Evolutionary conservation across 306 rosid genomes (phyloP).

Genomic region (Prunus armeniaca): DNA sequence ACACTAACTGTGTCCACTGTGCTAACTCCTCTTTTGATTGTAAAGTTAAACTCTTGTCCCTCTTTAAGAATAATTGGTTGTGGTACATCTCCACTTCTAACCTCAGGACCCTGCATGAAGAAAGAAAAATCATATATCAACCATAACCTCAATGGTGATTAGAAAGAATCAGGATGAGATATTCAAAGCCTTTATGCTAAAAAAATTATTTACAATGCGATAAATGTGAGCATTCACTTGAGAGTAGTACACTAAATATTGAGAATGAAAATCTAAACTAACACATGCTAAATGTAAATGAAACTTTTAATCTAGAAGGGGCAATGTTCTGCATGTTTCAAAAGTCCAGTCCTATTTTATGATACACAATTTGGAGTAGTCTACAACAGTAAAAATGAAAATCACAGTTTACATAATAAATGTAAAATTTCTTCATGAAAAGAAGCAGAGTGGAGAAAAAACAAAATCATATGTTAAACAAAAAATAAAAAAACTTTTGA

Average conservation of each 20-base stretch:
- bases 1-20: constrained; percentile 78
- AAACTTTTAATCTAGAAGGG: neutral
- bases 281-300: neutral
- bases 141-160: constrained; percentile 9
- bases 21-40: constrained; percentile 80
- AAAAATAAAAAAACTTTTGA: neutral
- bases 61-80: constrained; percentile 63
- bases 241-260: neutral
- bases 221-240: neutral
- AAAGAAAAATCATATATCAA: constrained; percentile 8
- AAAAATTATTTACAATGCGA: neutral
- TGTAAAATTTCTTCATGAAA: neutral
- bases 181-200: neutral
- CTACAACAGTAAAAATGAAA: neutral
- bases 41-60: constrained; percentile 82
- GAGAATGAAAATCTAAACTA: neutral
- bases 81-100: constrained; percentile 90
- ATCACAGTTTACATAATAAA: neutral
- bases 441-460: neutral
- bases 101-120: constrained; percentile 92
- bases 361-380: neutral
- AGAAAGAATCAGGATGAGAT: neutral
- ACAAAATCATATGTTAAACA: neutral
- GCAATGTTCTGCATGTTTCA: neutral
- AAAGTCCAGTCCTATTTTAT: neutral